phyloP scores from a whole-genome alignment of 441 rosid species.

The Brassica balearica region DNA sequence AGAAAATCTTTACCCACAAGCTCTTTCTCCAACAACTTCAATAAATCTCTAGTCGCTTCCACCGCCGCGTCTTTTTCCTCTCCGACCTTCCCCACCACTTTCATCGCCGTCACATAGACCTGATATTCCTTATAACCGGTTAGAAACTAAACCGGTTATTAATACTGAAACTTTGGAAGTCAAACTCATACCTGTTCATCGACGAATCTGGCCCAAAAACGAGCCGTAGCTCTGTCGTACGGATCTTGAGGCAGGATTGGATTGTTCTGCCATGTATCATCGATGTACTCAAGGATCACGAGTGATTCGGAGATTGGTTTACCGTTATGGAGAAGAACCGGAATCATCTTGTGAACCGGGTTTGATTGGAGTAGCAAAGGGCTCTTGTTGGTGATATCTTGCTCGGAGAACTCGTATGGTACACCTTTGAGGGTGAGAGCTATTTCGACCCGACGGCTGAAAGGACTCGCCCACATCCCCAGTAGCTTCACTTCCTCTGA shows the following conservation, averaged over 20 bases:
- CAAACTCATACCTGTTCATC: slow-evolving; percentile 21
- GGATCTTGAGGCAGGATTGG: slow-evolving; percentile 16
- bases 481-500: slow-evolving; percentile 36
- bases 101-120: slow-evolving; percentile 34
- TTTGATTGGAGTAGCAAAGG: slow-evolving; percentile 34
- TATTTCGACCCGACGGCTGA: slow-evolving; percentile 43
- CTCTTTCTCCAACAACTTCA: slow-evolving; percentile 50
- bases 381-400: slow-evolving; percentile 49
- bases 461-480: slow-evolving; percentile 36
- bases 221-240: slow-evolving; percentile 16
- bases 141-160: slow-evolving; percentile 5
- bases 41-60: slow-evolving; percentile 41
- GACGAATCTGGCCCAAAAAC: slow-evolving; percentile 30
- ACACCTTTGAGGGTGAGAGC: slow-evolving; percentile 50
- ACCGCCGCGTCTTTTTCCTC: slow-evolving; percentile 38
- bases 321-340: slow-evolving; percentile 34
- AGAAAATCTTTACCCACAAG: slow-evolving; percentile 51
- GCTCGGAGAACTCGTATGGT: slow-evolving; percentile 41
- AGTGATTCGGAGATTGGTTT: slow-evolving; percentile 35
- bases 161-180: background rate
- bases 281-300: slow-evolving; percentile 33
- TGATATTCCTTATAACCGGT: slow-evolving; percentile 2
- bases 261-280: slow-evolving; percentile 30
- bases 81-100: slow-evolving; percentile 24
- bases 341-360: slow-evolving; percentile 40